Percentiles rank a stretch among this genome's conserved stretches.
Conservation (phyloP, 163 green algal genomes). For the Chlamydomonas reinhardtii region DNA sequence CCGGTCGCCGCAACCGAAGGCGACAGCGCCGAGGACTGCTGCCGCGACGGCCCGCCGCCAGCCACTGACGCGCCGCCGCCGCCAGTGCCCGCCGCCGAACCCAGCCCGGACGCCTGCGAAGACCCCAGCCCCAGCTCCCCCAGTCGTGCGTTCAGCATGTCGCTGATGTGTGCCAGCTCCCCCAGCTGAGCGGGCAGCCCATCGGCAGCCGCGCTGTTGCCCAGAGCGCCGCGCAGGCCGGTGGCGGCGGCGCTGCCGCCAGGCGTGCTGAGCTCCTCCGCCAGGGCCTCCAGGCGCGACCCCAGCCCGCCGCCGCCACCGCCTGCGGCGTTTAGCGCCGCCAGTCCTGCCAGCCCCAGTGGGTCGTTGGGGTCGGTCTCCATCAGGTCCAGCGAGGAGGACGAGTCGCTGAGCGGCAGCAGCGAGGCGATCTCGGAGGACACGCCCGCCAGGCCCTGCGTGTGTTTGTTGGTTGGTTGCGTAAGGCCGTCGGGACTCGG, state of each 20-base stretch:
- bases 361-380: background rate
- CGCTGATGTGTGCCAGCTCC: conserved; percentile 34
- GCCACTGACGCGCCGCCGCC: background rate
- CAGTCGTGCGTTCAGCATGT: conserved; percentile 14
- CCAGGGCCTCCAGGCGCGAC: background rate
- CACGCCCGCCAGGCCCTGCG: background rate
- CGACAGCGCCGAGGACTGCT: conserved; percentile 14
- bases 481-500: too few relatives aligned
- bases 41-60: background rate
- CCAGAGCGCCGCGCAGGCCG: background rate
- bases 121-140: conserved; percentile 26
- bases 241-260: background rate
- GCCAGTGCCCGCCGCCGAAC: too few relatives aligned
- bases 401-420: conserved; percentile 34
- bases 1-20: background rate
- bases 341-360: background rate
- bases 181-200: conserved; percentile 19
- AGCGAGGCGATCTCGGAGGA: conserved; percentile 38
- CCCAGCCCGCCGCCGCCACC: background rate
- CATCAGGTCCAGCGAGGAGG: background rate
- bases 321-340: background rate
- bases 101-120: background rate
- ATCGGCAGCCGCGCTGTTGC: too few relatives aligned
- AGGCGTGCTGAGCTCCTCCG: conserved; percentile 34
- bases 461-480: background rate